phyloP scores from a whole-genome alignment of 495 filamentous ascomycete genomes.

The Pyrenula aspistea region DNA sequence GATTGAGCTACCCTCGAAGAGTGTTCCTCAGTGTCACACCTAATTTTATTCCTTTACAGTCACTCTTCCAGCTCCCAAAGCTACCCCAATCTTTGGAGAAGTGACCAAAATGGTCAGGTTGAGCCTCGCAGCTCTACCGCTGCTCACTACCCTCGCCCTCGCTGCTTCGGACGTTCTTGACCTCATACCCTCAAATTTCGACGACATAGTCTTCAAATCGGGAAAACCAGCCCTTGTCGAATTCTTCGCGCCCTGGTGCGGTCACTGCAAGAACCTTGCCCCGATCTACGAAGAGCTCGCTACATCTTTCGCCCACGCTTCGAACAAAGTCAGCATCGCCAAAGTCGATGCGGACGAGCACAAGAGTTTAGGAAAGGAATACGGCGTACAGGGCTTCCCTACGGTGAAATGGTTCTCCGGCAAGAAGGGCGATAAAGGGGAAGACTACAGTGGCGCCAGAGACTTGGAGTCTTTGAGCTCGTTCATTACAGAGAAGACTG shows the following conservation, averaged over 20 bases:
- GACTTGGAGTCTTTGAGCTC: conserved; percentile 74
- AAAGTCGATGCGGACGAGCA: conserved; percentile 94
- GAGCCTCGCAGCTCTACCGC: neutral
- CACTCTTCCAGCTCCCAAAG: no score
- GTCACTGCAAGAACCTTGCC: conserved; percentile 95
- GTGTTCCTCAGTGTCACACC: no score
- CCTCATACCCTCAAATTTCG: conserved; percentile 81
- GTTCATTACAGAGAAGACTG: conserved; percentile 85
- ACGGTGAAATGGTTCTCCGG: conserved; percentile 98
- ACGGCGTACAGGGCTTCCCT: conserved; percentile 87
- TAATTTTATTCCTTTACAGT: no score
- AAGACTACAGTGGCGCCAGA: conserved; percentile 74
- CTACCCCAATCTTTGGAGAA: no score
- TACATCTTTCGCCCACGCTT: conserved; percentile 52
- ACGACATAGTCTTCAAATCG: conserved; percentile 74
- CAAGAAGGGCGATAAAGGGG: conserved; percentile 79
- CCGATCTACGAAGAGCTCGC: conserved; percentile 94
- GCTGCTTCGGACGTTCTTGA: conserved; percentile 56
- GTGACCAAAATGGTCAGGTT: neutral
- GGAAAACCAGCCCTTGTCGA: conserved; percentile 95
- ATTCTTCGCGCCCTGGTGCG: conserved; percentile 99
- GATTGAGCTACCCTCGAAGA: no score
- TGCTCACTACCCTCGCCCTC: conserved; percentile 15
- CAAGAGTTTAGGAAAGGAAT: conserved; percentile 69
- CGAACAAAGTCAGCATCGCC: conserved; percentile 77